phyloP scores from a whole-genome alignment of 1,139 yeast species.

The Sugiyamaella grinbergsii region DNA sequence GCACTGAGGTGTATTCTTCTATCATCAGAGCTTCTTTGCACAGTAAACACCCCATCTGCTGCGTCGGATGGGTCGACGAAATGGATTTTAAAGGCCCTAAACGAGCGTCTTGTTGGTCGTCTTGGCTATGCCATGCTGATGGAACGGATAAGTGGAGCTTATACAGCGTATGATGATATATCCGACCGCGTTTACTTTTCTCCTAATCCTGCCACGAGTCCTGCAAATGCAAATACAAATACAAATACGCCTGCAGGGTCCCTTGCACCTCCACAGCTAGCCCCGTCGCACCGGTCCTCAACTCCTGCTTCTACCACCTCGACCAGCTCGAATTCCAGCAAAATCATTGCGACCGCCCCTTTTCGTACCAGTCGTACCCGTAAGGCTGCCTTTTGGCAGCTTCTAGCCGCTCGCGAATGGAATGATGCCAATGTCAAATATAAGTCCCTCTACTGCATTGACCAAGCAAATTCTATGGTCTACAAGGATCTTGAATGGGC shows the following conservation, averaged over 20 bases:
- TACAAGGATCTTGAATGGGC: conserved; percentile 39
- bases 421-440: conserved; percentile 36
- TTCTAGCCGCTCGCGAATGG: conserved; percentile 80
- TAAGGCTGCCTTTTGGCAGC: conserved; percentile 77
- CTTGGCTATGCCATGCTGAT: conserved; percentile 50
- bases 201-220: not conserved
- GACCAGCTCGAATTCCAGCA: conserved; percentile 10
- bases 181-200: conserved; percentile 1
- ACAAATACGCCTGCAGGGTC: conserved; percentile 13
- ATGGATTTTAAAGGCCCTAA: conserved; percentile 44
- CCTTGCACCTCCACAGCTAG: not conserved
- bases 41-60: conserved; percentile 35
- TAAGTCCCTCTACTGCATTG: conserved; percentile 35
- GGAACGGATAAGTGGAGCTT: conserved; percentile 53
- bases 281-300: conserved; percentile 6
- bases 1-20: conserved; percentile 54
- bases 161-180: conserved; percentile 34
- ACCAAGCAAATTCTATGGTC: conserved; percentile 31
- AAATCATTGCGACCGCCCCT: conserved; percentile 4
- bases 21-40: conserved; percentile 43
- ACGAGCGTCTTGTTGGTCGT: conserved; percentile 43
- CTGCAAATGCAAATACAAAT: too few species aligned
- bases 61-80: conserved; percentile 42
- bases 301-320: conserved; percentile 13
- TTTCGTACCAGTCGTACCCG: conserved; percentile 64